Evolutionary conservation across 208 protist genomes (phyloP).

Genomic region (Naegleria lovaniensis): DNA sequence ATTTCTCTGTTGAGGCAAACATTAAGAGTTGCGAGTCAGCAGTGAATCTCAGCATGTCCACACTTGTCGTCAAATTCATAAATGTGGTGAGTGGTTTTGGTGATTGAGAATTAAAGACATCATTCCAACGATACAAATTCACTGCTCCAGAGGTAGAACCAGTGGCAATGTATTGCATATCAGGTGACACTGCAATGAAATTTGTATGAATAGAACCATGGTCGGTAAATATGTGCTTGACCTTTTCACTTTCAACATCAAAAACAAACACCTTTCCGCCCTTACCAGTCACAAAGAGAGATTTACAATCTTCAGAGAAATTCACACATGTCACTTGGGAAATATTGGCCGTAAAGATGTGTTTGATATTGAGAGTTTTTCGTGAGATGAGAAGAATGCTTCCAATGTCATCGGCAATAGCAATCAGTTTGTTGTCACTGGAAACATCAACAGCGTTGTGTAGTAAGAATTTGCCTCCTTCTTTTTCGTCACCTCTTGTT

Average conservation of each 20-base stretch:
- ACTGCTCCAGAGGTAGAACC: background rate
- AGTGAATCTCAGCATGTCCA: background rate
- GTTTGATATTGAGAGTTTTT: background rate
- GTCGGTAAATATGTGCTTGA: background rate
- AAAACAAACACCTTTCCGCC: background rate
- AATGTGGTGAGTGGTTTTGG: background rate
- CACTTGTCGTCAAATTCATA: conserved; percentile 17
- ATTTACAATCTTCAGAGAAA: background rate
- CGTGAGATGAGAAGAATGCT: background rate
- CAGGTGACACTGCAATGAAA: background rate
- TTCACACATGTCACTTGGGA: background rate
- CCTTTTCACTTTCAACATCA: background rate
- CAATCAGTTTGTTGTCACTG: background rate
- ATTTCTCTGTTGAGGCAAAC: background rate
- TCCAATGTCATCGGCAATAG: background rate
- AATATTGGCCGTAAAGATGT: background rate
- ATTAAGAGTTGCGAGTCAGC: background rate
- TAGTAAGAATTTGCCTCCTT: background rate
- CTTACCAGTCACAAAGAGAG: background rate
- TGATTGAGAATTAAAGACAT: background rate
- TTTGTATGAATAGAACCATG: background rate
- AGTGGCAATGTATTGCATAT: background rate
- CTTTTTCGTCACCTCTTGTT: background rate
- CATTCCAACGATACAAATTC: background rate
- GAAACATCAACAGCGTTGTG: background rate